These are phyloP conservation scores for Isabelozyma rhagii DNA, from an alignment of 805 yeast genomes.

Conservation along the genomic window DNA sequence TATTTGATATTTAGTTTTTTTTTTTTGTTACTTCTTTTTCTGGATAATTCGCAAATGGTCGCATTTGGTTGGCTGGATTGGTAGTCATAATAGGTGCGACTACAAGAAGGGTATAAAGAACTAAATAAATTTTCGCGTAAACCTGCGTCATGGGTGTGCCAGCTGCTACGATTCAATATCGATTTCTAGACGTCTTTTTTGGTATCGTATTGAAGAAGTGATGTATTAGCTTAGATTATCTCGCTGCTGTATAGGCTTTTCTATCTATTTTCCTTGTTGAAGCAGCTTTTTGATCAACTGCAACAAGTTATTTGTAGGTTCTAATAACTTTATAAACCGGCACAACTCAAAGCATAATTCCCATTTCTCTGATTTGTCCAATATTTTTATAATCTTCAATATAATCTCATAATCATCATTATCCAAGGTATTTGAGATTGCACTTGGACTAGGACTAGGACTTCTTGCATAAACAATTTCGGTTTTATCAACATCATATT, in stretches of 20 bases:
- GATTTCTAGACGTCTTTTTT: no score
- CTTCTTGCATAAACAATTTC: conserved; percentile 9
- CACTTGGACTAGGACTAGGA: not conserved
- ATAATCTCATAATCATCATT: conserved; percentile 39
- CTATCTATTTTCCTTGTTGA: not conserved
- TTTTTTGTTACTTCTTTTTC: conserved; percentile 1
- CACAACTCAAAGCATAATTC: conserved; percentile 55
- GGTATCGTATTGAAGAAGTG: no score
- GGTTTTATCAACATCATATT: conserved; percentile 24
- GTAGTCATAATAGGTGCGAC: not conserved
- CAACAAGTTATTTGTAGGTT: conserved; percentile 35
- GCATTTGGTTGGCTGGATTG: conserved; percentile 20
- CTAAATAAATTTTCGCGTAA: no score
- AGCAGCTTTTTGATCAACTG: conserved; percentile 3
- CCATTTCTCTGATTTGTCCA: conserved; percentile 40
- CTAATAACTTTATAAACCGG: conserved; percentile 51
- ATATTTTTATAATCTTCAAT: conserved; percentile 40
- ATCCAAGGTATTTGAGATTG: conserved; percentile 13
- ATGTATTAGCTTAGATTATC: no score
- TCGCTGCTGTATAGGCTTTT: no score
- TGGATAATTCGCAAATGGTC: conserved; percentile 7
- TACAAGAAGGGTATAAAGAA: not conserved
- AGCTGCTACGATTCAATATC: no score
- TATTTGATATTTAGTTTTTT: not conserved
- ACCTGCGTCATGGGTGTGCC: no score